A percentile compares a stretch with the other conserved stretches of the same genome.
These are phyloP conservation scores for Hirsutella thompsonii DNA, from an alignment of 2,329 filamentous ascomycete species.

Conservation along the genomic window DNA sequence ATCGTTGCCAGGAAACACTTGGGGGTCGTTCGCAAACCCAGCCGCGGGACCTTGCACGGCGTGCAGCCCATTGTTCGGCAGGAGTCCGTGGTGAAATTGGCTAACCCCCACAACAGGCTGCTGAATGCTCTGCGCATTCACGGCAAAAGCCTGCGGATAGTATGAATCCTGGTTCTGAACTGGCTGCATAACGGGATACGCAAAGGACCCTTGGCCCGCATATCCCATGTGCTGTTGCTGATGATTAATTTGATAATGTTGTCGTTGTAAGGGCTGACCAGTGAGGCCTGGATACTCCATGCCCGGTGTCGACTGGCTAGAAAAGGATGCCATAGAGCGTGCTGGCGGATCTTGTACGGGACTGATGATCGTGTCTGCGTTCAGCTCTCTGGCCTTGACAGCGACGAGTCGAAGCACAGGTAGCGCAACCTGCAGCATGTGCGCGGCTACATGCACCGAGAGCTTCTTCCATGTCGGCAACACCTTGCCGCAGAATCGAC, in stretches of 20 bases:
- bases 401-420: conserved; percentile 56
- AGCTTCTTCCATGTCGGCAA: conserved; percentile 86
- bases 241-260: background rate
- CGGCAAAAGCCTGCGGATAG: conserved; percentile 14
- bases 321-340: conserved; percentile 17
- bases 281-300: conserved; percentile 9
- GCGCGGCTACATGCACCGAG: conserved; percentile 83
- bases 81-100: conserved; percentile 10
- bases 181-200: conserved; percentile 14
- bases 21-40: background rate
- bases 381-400: conserved; percentile 30
- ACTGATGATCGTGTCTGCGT: conserved; percentile 53
- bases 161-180: conserved; percentile 8
- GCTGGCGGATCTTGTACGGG: conserved; percentile 46
- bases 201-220: conserved; percentile 8
- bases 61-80: background rate
- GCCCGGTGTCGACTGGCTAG: conserved; percentile 9
- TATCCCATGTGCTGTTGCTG: conserved; percentile 5
- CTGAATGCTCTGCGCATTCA: conserved; percentile 14
- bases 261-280: conserved; percentile 8
- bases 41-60: background rate
- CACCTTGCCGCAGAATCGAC: conserved; percentile 72
- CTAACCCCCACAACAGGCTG: conserved; percentile 13
- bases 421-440: conserved; percentile 86
- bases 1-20: conserved; percentile 6